Evolutionary conservation across 345 rosid genomes (phyloP), one percentile per base, ranked within the genome.

Genomic region (Psidium friedrichsthalianum): DNA sequence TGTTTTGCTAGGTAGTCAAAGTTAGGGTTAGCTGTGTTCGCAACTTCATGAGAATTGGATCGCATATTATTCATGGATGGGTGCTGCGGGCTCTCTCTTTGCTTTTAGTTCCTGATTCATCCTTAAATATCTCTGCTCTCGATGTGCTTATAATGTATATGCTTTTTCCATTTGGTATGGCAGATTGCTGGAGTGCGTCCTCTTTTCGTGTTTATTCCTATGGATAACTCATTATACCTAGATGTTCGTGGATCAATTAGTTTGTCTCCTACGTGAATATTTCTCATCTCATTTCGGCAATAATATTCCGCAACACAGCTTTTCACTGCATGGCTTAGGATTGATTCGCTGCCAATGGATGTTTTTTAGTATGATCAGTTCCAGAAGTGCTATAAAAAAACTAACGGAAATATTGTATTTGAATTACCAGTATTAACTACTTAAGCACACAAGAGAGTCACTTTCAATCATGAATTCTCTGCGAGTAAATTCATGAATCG

Each of bases 21-120:
- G 80, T 47, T 24, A 36, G 80, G 25, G 80, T 69, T 36, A 8
- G 80, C 47, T 69, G 21, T 32, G 78, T 32, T 8, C 13, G 18
- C 80, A 36, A 36, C 80, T 95, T 82, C 94, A 95, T 36, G 98
- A 96, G 90, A 94, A 94, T 13, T 91, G 96, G 51, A 90, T 94
- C 51, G 98, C 99, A 58, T 96, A 94, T 89, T 96, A 95, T 82
- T 90, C 95, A 42, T 95, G 96, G 96, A 94, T 95, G 89, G 98
- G 98, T 40, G 94, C 91, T 11, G 90, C 89, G 59, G 98, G 96
- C 53, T 93, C 92, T 88, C 95, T 93, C 78, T 96, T 94, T 78
- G 87, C 96, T 54, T 89, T 96, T 42, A 93, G 80, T 96, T 87
- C 98, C 98, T 10, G 90, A 90, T 78, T 96, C 93, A 86, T 96